Percentiles rank a stretch among this genome's conserved stretches.
Evolutionary conservation across 306 rosid species (phyloP).

Genomic region (Trifolium dubium): DNA sequence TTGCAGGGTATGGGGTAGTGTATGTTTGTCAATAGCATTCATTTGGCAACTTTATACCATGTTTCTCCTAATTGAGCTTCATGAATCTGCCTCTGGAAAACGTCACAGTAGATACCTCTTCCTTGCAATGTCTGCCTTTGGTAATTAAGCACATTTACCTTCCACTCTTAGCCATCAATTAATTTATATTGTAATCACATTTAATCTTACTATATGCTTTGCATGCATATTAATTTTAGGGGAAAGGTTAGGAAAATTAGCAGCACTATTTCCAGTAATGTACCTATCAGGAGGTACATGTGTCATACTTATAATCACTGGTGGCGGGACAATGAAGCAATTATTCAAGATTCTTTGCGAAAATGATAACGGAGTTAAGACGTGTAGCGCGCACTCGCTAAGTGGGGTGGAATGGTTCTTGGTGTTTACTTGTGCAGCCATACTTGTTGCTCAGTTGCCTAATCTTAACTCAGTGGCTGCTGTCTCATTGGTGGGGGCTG

Average conservation of each 20-base stretch:
- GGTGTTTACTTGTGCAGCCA: constrained; percentile 58
- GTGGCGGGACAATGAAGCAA: constrained; percentile 50
- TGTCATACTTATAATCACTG: constrained; percentile 49
- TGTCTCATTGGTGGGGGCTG: constrained; percentile 59
- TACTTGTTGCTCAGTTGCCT: constrained; percentile 61
- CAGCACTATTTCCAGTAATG: constrained; percentile 57
- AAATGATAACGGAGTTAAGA: neutral
- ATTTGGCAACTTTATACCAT: constrained; percentile 53
- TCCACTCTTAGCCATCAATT: neutral
- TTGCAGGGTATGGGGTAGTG: constrained; percentile 54
- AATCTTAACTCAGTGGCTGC: constrained; percentile 62
- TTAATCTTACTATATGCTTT: neutral
- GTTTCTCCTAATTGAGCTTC: constrained; percentile 53
- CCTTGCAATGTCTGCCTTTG: constrained; percentile 59
- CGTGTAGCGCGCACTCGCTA: constrained; percentile 42
- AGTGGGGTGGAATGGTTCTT: constrained; percentile 59
- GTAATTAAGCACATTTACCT: constrained; percentile 16
- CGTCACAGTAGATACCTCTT: constrained; percentile 54
- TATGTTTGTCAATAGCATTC: constrained; percentile 48
- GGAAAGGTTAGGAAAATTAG: constrained; percentile 42
- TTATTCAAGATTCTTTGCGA: constrained; percentile 51
- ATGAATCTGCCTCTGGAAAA: constrained; percentile 49
- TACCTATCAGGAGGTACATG: constrained; percentile 58
- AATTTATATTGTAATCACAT: neutral
- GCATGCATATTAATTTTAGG: constrained; percentile 31